Evolutionary conservation across 495 filamentous ascomycete genomes (phyloP).

Genomic region (Penicillium egyptiacum): DNA sequence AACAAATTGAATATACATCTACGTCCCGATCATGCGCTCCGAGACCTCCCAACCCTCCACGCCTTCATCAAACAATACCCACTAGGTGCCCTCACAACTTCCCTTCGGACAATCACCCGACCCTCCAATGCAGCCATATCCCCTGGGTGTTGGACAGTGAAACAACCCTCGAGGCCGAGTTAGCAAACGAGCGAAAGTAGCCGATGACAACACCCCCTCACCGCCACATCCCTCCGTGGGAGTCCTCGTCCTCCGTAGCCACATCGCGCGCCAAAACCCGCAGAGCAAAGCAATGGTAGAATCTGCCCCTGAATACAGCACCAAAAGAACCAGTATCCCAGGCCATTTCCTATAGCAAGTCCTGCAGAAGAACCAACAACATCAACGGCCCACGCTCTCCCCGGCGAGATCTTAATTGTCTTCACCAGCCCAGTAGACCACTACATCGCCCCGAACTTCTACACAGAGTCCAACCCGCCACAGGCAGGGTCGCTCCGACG

Average conservation of each 20-base stretch:
- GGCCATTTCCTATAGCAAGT: not conserved
- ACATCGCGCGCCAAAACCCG: constrained; percentile 53
- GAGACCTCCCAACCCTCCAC: constrained; percentile 37
- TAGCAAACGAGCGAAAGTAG: not conserved
- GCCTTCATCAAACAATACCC: constrained; percentile 49
- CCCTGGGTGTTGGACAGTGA: constrained; percentile 47
- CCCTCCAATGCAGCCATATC: constrained; percentile 52
- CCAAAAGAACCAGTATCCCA: not conserved
- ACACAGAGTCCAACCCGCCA: constrained; percentile 53
- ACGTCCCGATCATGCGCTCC: constrained; percentile 45
- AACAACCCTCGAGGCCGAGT: not conserved
- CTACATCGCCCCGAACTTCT: constrained; percentile 63
- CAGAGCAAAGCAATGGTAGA: constrained; percentile 57
- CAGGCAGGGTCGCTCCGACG: constrained; percentile 60
- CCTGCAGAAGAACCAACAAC: not conserved
- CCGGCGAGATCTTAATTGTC: constrained; percentile 45
- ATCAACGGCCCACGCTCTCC: constrained; percentile 13
- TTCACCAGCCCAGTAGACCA: constrained; percentile 53
- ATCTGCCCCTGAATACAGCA: constrained; percentile 24
- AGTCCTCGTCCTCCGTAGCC: constrained; percentile 43
- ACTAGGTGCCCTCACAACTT: constrained; percentile 51
- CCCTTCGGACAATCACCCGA: constrained; percentile 35
- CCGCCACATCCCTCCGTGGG: constrained; percentile 5
- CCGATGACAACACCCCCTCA: not conserved
- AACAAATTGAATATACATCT: constrained; percentile 44